These are phyloP conservation scores for Colletotrichum sp. DNA, from an alignment of 2,329 filamentous ascomycete species.

Conservation along the genomic window DNA sequence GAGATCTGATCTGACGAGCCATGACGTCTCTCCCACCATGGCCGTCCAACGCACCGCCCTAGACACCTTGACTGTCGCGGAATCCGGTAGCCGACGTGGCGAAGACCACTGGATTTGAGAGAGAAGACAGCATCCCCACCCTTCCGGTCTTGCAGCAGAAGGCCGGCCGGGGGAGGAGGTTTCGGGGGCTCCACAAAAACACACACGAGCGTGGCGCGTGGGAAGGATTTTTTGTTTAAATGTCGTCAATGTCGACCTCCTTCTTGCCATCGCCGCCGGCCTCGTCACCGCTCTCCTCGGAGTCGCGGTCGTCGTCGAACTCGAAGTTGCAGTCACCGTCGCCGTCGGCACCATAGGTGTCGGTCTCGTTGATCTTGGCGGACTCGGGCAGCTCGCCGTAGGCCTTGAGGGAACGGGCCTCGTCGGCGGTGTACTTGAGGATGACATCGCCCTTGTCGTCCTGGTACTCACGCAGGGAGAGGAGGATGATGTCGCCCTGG, in stretches of 20 bases:
- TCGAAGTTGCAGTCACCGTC: slow-evolving; percentile 98
- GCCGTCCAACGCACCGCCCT: slow-evolving; percentile 39
- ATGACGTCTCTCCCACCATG: slow-evolving; percentile 69
- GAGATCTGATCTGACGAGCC: slow-evolving; percentile 38
- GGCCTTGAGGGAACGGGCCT: slow-evolving; percentile 92
- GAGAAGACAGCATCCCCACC: slow-evolving; percentile 67
- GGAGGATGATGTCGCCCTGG: slow-evolving; percentile 91
- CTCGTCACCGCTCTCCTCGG: slow-evolving; percentile 57
- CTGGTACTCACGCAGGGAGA: slow-evolving; percentile 90
- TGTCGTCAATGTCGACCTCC: slow-evolving; percentile 95
- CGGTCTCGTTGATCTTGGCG: slow-evolving; percentile 99
- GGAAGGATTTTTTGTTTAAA: slow-evolving; percentile 58
- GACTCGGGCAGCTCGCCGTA: slow-evolving; percentile 97
- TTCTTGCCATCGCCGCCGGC: slow-evolving; percentile 65
- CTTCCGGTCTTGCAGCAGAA: slow-evolving; percentile 8
- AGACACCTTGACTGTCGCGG: slow-evolving; percentile 49
- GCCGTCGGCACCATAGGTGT: slow-evolving; percentile 89
- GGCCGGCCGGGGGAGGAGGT: slow-evolving; percentile 5
- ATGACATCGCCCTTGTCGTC: slow-evolving; percentile 97
- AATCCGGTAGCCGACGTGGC: slow-evolving; percentile 26
- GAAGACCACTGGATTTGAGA: slow-evolving; percentile 49
- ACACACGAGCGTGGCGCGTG: not conserved
- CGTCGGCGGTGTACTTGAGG: slow-evolving; percentile 94
- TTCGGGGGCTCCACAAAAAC: slow-evolving; percentile 5
- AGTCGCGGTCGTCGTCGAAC: slow-evolving; percentile 90